Evolutionary conservation across 495 filamentous ascomycete species (phyloP).

Genomic region (Xylaria telfairii): DNA sequence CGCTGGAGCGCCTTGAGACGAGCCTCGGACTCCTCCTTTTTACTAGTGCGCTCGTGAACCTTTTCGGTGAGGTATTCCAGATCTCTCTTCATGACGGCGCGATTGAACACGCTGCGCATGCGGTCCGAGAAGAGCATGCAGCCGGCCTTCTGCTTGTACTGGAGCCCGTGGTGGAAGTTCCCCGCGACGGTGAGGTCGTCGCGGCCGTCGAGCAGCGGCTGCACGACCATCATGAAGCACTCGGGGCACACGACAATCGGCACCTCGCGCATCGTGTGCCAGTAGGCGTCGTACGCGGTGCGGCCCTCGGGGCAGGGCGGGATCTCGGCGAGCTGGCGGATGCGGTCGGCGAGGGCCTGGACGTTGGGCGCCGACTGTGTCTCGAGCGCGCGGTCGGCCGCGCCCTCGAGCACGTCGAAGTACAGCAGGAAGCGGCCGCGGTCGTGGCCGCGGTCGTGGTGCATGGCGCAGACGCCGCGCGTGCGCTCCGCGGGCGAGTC

Average conservation of each 20-base stretch:
- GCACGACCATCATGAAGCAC: constrained; percentile 71
- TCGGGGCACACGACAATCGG: constrained; percentile 54
- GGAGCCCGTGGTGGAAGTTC: constrained; percentile 60
- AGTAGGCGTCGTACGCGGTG: constrained; percentile 32
- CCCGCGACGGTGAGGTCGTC: constrained; percentile 57
- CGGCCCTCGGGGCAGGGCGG: constrained; percentile 46
- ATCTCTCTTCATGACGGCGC: constrained; percentile 65
- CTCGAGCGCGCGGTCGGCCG: constrained; percentile 44
- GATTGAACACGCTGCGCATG: constrained; percentile 71
- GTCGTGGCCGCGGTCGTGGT: constrained; percentile 36
- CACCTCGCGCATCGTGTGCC: constrained; percentile 44
- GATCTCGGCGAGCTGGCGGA: constrained; percentile 41
- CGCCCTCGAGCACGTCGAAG: constrained; percentile 50
- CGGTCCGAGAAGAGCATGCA: constrained; percentile 78
- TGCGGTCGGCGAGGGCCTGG: constrained; percentile 41
- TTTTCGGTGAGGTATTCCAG: constrained; percentile 57
- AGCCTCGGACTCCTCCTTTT: constrained; percentile 38
- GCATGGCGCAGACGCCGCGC: constrained; percentile 49
- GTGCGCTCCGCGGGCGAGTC: constrained; percentile 43
- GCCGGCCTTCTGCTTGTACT: constrained; percentile 55
- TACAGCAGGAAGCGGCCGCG: constrained; percentile 48
- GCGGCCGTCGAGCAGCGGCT: constrained; percentile 59
- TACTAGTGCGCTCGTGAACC: constrained; percentile 52
- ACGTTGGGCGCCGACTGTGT: constrained; percentile 43
- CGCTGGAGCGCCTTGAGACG: constrained; percentile 43